Evolutionary conservation across 495 filamentous ascomycete species (phyloP).

Genomic region (Penicillium steckii): DNA sequence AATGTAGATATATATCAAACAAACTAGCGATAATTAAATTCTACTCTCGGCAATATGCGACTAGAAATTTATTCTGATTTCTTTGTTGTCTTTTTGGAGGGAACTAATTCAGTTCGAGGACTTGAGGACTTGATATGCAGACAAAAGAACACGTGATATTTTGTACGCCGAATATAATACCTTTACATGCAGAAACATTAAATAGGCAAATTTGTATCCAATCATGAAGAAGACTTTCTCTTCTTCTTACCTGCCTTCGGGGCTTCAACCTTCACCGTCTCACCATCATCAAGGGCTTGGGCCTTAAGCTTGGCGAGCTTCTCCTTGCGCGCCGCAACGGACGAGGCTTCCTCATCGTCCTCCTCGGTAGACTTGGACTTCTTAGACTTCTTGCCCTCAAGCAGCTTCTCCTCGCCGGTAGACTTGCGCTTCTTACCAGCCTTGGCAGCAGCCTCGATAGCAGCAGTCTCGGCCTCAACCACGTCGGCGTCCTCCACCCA

Average conservation of each 20-base stretch:
- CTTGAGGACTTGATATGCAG: neutral
- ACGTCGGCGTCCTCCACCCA: slow-evolving; percentile 84
- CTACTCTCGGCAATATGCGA: too few relatives aligned
- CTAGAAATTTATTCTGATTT: too few relatives aligned
- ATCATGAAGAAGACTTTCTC: slow-evolving; percentile 45
- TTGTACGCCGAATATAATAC: slow-evolving; percentile 37
- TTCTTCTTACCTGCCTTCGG: slow-evolving; percentile 42
- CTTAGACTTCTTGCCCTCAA: slow-evolving; percentile 58
- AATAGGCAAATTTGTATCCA: slow-evolving; percentile 19
- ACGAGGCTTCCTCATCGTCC: slow-evolving; percentile 48
- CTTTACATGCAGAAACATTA: slow-evolving; percentile 34
- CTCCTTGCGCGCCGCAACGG: slow-evolving; percentile 56
- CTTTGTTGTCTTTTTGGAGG: too few relatives aligned
- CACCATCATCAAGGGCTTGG: slow-evolving; percentile 43
- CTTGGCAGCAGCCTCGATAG: slow-evolving; percentile 51
- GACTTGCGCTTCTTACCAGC: slow-evolving; percentile 66
- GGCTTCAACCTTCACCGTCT: slow-evolving; percentile 22
- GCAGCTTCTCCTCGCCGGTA: slow-evolving; percentile 54
- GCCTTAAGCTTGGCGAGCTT: slow-evolving; percentile 56
- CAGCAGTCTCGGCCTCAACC: slow-evolving; percentile 53
- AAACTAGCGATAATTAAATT: too few relatives aligned
- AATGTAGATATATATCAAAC: too few relatives aligned
- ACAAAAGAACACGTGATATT: slow-evolving; percentile 34
- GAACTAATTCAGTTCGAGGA: too few relatives aligned
- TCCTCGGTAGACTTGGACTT: slow-evolving; percentile 44